Evolutionary conservation across 495 filamentous ascomycete genomes (phyloP).

Genomic region (Penicillium mononematosum): DNA sequence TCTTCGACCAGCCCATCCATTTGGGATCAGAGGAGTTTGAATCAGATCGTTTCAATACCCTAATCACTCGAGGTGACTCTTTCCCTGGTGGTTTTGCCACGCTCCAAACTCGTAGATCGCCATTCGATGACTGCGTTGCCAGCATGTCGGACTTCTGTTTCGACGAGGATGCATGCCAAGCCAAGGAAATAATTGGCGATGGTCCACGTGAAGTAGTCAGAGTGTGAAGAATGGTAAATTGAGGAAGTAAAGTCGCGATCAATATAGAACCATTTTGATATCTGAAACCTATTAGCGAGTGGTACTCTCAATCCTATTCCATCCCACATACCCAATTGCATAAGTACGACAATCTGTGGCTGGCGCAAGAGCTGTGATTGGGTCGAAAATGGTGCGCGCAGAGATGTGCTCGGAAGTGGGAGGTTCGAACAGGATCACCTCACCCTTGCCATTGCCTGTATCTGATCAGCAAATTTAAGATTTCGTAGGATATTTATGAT

Average conservation of each 20-base stretch:
- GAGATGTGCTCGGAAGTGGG: slow-evolving; percentile 91
- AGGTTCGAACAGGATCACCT: slow-evolving; percentile 92
- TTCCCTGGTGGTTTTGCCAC: slow-evolving; percentile 79
- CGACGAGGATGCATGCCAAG: slow-evolving; percentile 96
- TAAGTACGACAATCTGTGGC: slow-evolving; percentile 92
- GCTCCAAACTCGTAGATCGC: slow-evolving; percentile 95
- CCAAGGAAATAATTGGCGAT: slow-evolving; percentile 83
- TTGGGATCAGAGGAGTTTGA: slow-evolving; percentile 70
- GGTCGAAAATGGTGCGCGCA: slow-evolving; percentile 87
- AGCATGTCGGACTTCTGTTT: slow-evolving; percentile 98
- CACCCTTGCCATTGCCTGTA: slow-evolving; percentile 83
- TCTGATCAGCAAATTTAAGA: slow-evolving; percentile 4
- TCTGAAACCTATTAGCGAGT: slow-evolving; percentile 41
- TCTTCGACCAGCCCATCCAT: slow-evolving; percentile 98
- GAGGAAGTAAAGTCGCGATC: slow-evolving; percentile 82
- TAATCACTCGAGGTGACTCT: slow-evolving; percentile 78
- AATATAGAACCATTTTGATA: slow-evolving; percentile 95
- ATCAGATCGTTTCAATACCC: slow-evolving; percentile 79
- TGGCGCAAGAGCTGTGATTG: slow-evolving; percentile 88
- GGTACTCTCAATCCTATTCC: neutral
- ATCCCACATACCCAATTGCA: slow-evolving; percentile 75
- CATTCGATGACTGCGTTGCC: slow-evolving; percentile 86
- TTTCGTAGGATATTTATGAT: neutral
- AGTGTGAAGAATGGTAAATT: slow-evolving; percentile 93
- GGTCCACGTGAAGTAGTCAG: slow-evolving; percentile 77